phyloP scores from a whole-genome alignment of 179 eudicot species.

The Silene coronaria region DNA sequence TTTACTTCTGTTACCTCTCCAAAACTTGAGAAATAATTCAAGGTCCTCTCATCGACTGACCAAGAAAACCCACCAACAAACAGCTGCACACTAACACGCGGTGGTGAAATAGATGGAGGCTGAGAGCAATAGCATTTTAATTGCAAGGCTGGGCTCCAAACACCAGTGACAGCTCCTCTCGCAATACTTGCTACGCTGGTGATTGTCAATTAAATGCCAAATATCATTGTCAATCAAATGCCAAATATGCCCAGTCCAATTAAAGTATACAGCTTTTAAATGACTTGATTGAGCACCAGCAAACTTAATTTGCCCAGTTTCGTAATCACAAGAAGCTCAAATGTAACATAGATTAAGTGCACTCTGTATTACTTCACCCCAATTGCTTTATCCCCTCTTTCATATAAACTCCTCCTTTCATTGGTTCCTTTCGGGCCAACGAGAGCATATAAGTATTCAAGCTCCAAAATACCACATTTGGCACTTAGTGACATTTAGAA shows the following conservation, averaged over 20 bases:
- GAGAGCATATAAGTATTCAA: background rate
- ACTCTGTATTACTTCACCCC: background rate
- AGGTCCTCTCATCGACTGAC: conserved; percentile 71
- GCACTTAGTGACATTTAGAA: background rate
- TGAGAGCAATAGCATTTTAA: conserved; percentile 33
- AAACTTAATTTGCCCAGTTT: background rate
- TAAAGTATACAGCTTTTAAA: conserved; percentile 8
- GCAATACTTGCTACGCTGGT: conserved; percentile 28
- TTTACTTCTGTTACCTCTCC: conserved; percentile 83
- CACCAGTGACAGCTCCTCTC: conserved; percentile 27
- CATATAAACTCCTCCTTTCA: background rate
- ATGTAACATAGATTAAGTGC: background rate
- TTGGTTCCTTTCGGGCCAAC: background rate
- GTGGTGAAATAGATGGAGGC: conserved; percentile 28
- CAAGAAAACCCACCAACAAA: conserved; percentile 78
- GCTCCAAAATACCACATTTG: background rate
- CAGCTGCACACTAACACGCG: conserved; percentile 40
- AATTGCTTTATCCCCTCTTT: background rate
- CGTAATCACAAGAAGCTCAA: background rate
- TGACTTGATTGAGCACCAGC: background rate
- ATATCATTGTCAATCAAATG: conserved; percentile 10
- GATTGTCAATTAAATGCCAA: conserved; percentile 14
- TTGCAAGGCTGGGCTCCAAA: conserved; percentile 19
- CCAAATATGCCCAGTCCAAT: conserved; percentile 22
- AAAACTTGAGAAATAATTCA: conserved; percentile 63